A percentile compares a stretch with the other conserved stretches of the same genome.
Conservation (phyloP, 768 basidiomycete species). For the Russula griseocarnosa region DNA sequence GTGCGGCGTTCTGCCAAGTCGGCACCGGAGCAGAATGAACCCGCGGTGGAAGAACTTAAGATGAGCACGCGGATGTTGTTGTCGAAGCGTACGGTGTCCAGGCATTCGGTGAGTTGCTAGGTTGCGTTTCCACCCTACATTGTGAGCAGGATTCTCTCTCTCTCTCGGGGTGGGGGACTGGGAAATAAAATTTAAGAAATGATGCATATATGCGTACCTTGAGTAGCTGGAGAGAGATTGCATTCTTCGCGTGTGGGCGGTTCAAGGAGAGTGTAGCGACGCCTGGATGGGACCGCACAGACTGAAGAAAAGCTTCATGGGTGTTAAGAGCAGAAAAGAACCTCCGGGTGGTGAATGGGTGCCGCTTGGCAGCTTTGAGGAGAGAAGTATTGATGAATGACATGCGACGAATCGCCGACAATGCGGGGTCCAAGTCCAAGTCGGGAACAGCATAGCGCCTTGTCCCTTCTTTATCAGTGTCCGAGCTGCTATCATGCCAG, state of each 20-base stretch:
- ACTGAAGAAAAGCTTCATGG: conserved; percentile 24
- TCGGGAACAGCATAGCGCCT: neutral
- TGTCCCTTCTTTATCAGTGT: neutral
- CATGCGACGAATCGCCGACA: too few species aligned
- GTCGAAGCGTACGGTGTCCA: conserved; percentile 19
- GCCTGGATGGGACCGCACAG: conserved; percentile 17
- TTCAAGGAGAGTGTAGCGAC: conserved; percentile 24
- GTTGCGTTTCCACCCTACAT: neutral
- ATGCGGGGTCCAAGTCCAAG: too few species aligned
- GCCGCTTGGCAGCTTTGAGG: conserved; percentile 6
- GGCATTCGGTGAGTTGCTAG: conserved; percentile 25
- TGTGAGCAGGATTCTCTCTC: too few species aligned
- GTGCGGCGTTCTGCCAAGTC: conserved; percentile 81
- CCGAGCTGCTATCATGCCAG: neutral
- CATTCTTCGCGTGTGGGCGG: conserved; percentile 26
- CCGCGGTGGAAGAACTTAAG: conserved; percentile 70
- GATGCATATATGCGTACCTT: conserved; percentile 18
- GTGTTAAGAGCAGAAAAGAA: conserved; percentile 16
- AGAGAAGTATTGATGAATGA: conserved; percentile 6
- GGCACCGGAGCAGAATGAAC: conserved; percentile 88
- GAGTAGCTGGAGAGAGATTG: conserved; percentile 27
- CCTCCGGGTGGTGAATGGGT: neutral
- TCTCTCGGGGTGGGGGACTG: neutral
- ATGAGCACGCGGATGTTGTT: conserved; percentile 81
- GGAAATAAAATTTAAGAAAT: neutral